phyloP scores from a whole-genome alignment of 768 basidiomycete genomes.

The Phylloporus rhodoxanthus region DNA sequence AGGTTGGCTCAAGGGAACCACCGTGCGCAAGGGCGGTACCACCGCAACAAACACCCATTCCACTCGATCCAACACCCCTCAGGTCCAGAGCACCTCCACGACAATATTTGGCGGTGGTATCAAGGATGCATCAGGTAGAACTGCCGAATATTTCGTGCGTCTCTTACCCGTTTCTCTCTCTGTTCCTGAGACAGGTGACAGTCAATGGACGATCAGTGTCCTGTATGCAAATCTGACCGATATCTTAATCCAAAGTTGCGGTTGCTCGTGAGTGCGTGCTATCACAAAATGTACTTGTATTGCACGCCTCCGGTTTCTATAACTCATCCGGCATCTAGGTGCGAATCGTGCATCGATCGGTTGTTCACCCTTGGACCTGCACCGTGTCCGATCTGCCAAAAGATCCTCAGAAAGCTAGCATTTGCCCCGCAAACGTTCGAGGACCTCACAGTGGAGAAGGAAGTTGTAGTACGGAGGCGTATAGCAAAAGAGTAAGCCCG shows the following conservation, averaged over 20 bases:
- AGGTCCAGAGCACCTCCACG: slow-evolving; percentile 64
- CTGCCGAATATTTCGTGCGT: slow-evolving; percentile 74
- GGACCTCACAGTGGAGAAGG: slow-evolving; percentile 88
- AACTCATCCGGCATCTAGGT: slow-evolving; percentile 49
- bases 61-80: slow-evolving; percentile 61
- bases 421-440: slow-evolving; percentile 95
- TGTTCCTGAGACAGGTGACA: slow-evolving; percentile 25
- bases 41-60: slow-evolving; percentile 36
- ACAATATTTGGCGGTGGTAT: slow-evolving; percentile 79
- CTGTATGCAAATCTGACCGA: slow-evolving; percentile 93
- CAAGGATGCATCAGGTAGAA: slow-evolving; percentile 80
- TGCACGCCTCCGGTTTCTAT: background rate
- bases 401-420: slow-evolving; percentile 83
- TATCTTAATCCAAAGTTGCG: slow-evolving; percentile 93
- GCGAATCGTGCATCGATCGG: slow-evolving; percentile 97
- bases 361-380: slow-evolving; percentile 94
- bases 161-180: background rate
- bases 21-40: slow-evolving; percentile 59
- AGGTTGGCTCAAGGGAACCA: slow-evolving; percentile 69
- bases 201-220: slow-evolving; percentile 93
- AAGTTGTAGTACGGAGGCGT: slow-evolving; percentile 82
- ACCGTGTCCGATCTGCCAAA: slow-evolving; percentile 90
- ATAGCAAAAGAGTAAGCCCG: slow-evolving; percentile 77
- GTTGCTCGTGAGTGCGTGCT: slow-evolving; percentile 91
- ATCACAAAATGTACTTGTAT: slow-evolving; percentile 86